These are phyloP conservation scores for Kluyveromyces marxianus DNA, from an alignment of 1,139 yeast species.

Conservation along the genomic window DNA sequence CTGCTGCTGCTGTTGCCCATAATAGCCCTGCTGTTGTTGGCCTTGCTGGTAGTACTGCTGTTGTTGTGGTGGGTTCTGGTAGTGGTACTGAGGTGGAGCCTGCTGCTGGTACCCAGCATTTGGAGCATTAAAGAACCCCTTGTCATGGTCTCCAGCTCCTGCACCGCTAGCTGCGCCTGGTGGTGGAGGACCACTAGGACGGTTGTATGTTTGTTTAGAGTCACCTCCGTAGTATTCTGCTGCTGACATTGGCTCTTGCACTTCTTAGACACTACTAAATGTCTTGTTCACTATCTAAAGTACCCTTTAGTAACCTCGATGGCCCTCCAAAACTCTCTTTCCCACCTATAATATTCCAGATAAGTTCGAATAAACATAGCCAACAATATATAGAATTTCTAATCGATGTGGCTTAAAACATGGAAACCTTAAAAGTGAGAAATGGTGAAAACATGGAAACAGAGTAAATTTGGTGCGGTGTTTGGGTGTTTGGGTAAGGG, in stretches of 20 bases:
- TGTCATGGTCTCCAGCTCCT: background rate
- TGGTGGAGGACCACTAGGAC: conserved; percentile 9
- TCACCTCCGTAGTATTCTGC: conserved; percentile 23
- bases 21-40: conserved; percentile 30
- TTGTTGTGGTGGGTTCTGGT: conserved; percentile 10
- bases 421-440: too few relatives aligned
- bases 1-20: conserved; percentile 46
- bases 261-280: too few relatives aligned
- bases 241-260: conserved; percentile 22
- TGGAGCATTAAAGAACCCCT: conserved; percentile 1
- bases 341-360: too few relatives aligned
- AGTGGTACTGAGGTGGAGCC: conserved; percentile 8
- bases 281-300: background rate
- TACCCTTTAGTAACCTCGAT: background rate
- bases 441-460: too few relatives aligned
- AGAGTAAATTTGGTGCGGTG: too few relatives aligned
- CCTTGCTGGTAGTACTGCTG: conserved; percentile 12
- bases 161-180: conserved; percentile 6
- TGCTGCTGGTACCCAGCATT: background rate
- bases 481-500: too few relatives aligned
- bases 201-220: conserved; percentile 15
- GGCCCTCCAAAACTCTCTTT: too few relatives aligned
- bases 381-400: too few relatives aligned
- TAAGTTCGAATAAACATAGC: too few relatives aligned
- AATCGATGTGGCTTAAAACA: too few relatives aligned